These are phyloP conservation scores for Mimosa bimucronata DNA, from an alignment of 306 rosid species.

Conservation along the genomic window DNA sequence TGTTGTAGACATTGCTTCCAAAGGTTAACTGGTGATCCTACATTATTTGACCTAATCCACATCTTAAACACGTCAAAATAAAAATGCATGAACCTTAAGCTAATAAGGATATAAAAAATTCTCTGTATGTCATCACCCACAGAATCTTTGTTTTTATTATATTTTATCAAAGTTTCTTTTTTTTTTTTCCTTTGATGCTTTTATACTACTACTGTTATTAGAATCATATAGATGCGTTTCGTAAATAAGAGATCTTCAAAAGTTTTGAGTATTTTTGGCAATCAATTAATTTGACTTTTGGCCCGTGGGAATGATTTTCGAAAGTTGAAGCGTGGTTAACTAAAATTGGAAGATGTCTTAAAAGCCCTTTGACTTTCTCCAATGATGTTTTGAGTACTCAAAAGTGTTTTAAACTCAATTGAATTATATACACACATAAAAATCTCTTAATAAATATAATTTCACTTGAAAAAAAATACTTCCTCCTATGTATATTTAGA, in stretches of 20 bases:
- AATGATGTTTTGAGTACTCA: background rate
- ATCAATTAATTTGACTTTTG: background rate
- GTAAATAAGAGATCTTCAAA: background rate
- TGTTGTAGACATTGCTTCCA: too few relatives aligned
- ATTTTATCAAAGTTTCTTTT: background rate
- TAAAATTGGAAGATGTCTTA: too few relatives aligned
- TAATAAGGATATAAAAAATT: background rate
- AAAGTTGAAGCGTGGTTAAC: background rate
- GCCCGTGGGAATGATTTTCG: background rate
- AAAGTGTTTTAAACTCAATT: background rate
- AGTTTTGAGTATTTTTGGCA: background rate
- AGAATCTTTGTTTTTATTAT: background rate
- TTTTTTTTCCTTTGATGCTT: background rate
- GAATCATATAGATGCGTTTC: background rate
- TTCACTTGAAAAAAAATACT: too few relatives aligned
- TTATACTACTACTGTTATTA: background rate
- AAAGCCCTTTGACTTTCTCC: background rate
- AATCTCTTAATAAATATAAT: background rate
- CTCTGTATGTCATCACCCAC: background rate
- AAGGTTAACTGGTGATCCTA: background rate
- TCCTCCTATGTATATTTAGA: too few relatives aligned
- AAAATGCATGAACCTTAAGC: constrained; percentile 4
- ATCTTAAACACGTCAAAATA: background rate
- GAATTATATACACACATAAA: too few relatives aligned
- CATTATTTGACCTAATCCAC: background rate